Evolutionary conservation across 345 rosid genomes (phyloP), one percentile per base, ranked within the genome.

Genomic region (Trapa bicornis): DNA sequence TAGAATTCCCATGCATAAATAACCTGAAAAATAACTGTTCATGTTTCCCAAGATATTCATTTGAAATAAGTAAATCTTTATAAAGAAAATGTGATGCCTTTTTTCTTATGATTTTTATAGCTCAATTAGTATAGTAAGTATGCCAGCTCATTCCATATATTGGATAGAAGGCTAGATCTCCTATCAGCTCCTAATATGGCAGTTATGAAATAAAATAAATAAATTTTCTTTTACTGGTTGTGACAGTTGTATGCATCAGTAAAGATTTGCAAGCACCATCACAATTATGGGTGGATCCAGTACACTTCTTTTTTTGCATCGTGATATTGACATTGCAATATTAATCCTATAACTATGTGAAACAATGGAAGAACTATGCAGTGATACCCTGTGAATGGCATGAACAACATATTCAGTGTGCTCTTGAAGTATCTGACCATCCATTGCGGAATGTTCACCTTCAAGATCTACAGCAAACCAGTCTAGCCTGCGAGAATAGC

Each of bases 371-470:
- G 70, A n/a, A 67, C n/a, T 37, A 71, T 41, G 66, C 64, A 75
- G 60, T 29, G 61, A 72, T 86, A 94, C 99, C 97, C 85, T 81
- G 71, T 94, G 91, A 74, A 94, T 87, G 81, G 99, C 95, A 82
- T 94, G 82, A 22, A 94, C 96, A 74, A 94, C 99, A 85, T 91
- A 94, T 82, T 94, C 97, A 47, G 96, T 75, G 79, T 94, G 99
- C 72, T 94, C 97, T 82, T 94, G 89, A 67, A 94, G 95, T 75
- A 94, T 89, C 74, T 74, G 93, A 72, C 93, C 96, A 82, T 91
- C 99, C 99, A 94, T 94, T 71, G 99, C 99, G 72, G 99, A 94
- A 83, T 89, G 96, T 83, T 94, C 99, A 77, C 97, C 99, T 88
- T 87, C 97, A 77, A 94, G 97, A 84, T 94, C 99, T 75, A 91